Base-by-base conservation (phyloP, 140 eudicot genomes). In the Flaveria floridana region DNA sequence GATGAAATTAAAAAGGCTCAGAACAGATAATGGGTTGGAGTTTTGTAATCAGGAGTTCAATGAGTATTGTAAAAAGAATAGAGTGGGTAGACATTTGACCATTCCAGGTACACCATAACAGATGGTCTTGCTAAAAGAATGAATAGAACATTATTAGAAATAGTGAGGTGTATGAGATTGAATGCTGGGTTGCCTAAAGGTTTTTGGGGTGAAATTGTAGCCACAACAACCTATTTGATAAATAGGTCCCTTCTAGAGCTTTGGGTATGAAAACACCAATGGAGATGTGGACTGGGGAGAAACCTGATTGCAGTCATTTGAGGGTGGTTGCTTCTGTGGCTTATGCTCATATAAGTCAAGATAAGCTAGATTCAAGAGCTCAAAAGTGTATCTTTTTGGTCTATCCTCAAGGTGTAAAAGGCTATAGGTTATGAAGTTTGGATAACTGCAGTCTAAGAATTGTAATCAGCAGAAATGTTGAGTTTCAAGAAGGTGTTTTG, bases 91-190 rank as follows among this genome's bases (percentile, higher is more conserved):
- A n/a, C 78, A 73, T 37, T 4, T 3, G 7, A 73, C 68, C 10
- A 68, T 73, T 16, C 69, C 70, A 13, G 56, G 39, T 0, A 73
- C 56, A 6, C 78, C 78, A 15, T 57, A 73, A 7, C 78, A 56
- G 6, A 55, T n/a, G 62, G 62, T 1, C 7, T 55, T 2, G 25
- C 62, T 2, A 21, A 55, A 5, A 57, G 63, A 73, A 30, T 65
- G 69, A 73, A 73, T 25, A 8, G 74, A 4, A 76, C 80, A 3
- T 7, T 76, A 1, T 15, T 48, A 0, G 74, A 67, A 3, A 76
- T n/a, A 23, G 74, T 76, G 0, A 30, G 68, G 10, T 76, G 80
- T 42, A 66, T 76, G 80, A 4, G 67, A 7, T 37, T 39, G 0
- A 57, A 67, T 2, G 5, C 25, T 1, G 20, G 57, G 4, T 6